These are phyloP conservation scores for Canavalia gladiata DNA, from an alignment of 306 rosid genomes.

Conservation along the genomic window DNA sequence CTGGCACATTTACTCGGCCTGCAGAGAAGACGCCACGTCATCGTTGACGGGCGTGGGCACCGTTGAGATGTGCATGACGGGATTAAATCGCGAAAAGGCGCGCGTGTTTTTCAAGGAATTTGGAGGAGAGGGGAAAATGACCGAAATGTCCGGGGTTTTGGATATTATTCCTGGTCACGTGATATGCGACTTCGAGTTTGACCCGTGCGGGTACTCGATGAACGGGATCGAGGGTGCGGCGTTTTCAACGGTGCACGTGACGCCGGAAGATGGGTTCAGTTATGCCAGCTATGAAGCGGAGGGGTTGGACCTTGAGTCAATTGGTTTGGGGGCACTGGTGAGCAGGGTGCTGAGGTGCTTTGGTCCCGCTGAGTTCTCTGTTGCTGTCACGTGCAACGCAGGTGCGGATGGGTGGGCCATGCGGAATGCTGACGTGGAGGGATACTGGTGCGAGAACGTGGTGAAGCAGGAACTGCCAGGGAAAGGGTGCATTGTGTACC, in stretches of 20 bases:
- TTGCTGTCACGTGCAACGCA: slow-evolving; percentile 58
- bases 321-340: slow-evolving; percentile 35
- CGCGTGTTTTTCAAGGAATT: slow-evolving; percentile 61
- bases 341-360: slow-evolving; percentile 57
- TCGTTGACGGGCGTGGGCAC: neutral
- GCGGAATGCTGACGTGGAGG: slow-evolving; percentile 53
- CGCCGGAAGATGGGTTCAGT: slow-evolving; percentile 75
- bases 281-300: slow-evolving; percentile 69
- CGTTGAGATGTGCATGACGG: slow-evolving; percentile 73
- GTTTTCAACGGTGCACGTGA: slow-evolving; percentile 73
- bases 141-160: slow-evolving; percentile 56
- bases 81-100: slow-evolving; percentile 58
- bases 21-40: neutral
- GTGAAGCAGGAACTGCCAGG: slow-evolving; percentile 61
- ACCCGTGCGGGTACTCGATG: slow-evolving; percentile 78
- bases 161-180: slow-evolving; percentile 56
- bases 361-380: slow-evolving; percentile 53
- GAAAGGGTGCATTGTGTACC: slow-evolving; percentile 57
- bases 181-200: slow-evolving; percentile 70
- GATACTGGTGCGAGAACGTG: slow-evolving; percentile 56
- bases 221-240: slow-evolving; percentile 67
- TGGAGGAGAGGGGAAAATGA: slow-evolving; percentile 53
- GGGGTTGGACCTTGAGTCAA: slow-evolving; percentile 46
- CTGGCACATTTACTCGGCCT: slow-evolving; percentile 71
- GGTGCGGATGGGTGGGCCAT: slow-evolving; percentile 45